These are phyloP conservation scores for Pulveroboletus ridleyi DNA, from an alignment of 1,284 basidiomycete species.

Conservation along the genomic window DNA sequence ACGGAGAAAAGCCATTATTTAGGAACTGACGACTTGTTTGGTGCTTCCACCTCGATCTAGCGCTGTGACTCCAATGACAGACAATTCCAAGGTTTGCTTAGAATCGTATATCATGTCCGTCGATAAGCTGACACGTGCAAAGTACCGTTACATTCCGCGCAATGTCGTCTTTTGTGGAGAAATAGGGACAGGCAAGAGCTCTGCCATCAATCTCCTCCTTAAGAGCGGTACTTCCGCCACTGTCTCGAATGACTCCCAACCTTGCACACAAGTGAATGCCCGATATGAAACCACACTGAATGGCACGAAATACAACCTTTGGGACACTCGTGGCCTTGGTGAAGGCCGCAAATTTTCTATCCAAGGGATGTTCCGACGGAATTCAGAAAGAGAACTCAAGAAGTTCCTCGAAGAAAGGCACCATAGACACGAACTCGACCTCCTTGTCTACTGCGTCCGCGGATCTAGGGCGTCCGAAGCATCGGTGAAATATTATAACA, in stretches of 20 bases:
- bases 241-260: constrained; percentile 24
- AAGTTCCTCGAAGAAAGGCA: constrained; percentile 32
- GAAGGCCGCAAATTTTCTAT: constrained; percentile 19
- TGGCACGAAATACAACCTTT: constrained; percentile 24
- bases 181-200: constrained; percentile 37
- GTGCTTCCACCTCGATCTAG: constrained; percentile 1
- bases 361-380: constrained; percentile 15
- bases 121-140: constrained; percentile 7
- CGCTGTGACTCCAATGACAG: constrained; percentile 4
- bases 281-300: constrained; percentile 25
- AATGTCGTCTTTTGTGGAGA: constrained; percentile 38
- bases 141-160: constrained; percentile 6
- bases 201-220: constrained; percentile 36
- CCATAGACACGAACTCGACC: constrained; percentile 29
- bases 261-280: constrained; percentile 30
- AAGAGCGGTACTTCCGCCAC: constrained; percentile 14
- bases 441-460: constrained; percentile 37
- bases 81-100: constrained; percentile 23
- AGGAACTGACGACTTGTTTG: neutral
- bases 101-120: constrained; percentile 1
- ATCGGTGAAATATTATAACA: constrained; percentile 29
- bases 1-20: neutral
- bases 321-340: constrained; percentile 40
- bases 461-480: constrained; percentile 28
- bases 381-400: constrained; percentile 26